Percentiles rank a stretch among this genome's conserved stretches.
Evolutionary conservation across 805 yeast species (phyloP).

Genomic region (Metschnikowia similis): DNA sequence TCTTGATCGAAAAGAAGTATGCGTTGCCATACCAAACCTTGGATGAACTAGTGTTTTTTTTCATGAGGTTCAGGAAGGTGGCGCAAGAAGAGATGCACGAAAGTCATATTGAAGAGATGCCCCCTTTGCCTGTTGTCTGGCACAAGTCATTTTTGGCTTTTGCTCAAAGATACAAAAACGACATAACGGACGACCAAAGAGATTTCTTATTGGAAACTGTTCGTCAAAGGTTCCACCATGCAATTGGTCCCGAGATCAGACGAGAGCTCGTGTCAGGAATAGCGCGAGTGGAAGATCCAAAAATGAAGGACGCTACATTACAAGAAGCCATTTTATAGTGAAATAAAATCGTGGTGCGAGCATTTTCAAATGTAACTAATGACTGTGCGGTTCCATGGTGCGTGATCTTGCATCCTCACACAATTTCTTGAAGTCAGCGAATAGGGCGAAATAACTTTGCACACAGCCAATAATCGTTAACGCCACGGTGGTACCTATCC

Average conservation of each 20-base stretch:
- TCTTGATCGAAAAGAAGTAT: conserved; percentile 87
- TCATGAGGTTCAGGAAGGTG: conserved; percentile 79
- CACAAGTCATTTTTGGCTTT: conserved; percentile 92
- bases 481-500: conserved; percentile 47
- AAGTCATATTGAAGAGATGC: conserved; percentile 36
- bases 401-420: conserved; percentile 38
- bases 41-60: conserved; percentile 90
- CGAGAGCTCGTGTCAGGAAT: conserved; percentile 87
- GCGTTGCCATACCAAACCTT: conserved; percentile 96
- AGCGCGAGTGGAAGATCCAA: conserved; percentile 45
- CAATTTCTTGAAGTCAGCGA: conserved; percentile 34
- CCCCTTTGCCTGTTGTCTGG: conserved; percentile 90
- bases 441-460: conserved; percentile 39
- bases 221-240: conserved; percentile 83
- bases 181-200: conserved; percentile 97
- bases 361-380: not conserved
- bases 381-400: conserved; percentile 18
- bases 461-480: conserved; percentile 17
- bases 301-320: conserved; percentile 32
- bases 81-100: conserved; percentile 39
- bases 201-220: conserved; percentile 89
- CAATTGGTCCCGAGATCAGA: conserved; percentile 90
- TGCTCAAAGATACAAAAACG: conserved; percentile 95
- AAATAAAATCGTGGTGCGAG: not conserved
- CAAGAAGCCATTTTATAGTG: conserved; percentile 30